Conservation (phyloP, 2,329 filamentous ascomycete species). For the Chaetomiaceae sp. region DNA sequence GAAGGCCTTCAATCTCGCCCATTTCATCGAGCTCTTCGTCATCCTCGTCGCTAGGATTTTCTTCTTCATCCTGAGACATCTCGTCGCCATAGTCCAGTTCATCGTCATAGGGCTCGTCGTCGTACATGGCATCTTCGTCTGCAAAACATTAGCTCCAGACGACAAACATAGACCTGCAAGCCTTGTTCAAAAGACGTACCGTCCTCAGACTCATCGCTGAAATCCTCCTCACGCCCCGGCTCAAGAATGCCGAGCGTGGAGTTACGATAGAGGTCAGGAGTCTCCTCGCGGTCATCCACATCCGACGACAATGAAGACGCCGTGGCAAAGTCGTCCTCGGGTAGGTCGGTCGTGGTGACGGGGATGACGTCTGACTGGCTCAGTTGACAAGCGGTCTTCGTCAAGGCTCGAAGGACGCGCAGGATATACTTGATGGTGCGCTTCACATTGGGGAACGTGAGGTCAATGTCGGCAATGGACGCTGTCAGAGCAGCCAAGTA, state of each 20-base stretch:
- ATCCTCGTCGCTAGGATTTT: slow-evolving; percentile 85
- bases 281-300: slow-evolving; percentile 81
- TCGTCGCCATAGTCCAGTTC: slow-evolving; percentile 89
- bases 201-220: slow-evolving; percentile 64
- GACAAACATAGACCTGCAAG: neutral
- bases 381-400: slow-evolving; percentile 77
- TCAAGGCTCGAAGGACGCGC: slow-evolving; percentile 79
- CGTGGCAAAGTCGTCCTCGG: slow-evolving; percentile 83
- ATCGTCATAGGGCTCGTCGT: slow-evolving; percentile 74
- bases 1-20: slow-evolving; percentile 74
- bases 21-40: slow-evolving; percentile 78
- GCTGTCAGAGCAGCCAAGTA: slow-evolving; percentile 83
- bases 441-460: slow-evolving; percentile 90
- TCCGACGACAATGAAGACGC: slow-evolving; percentile 88
- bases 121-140: slow-evolving; percentile 88
- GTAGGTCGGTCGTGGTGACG: slow-evolving; percentile 57
- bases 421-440: slow-evolving; percentile 95
- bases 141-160: slow-evolving; percentile 26
- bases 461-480: slow-evolving; percentile 90
- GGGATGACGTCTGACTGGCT: slow-evolving; percentile 76
- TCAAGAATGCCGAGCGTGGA: slow-evolving; percentile 94
- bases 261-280: slow-evolving; percentile 93
- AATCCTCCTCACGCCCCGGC: slow-evolving; percentile 71
- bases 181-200: slow-evolving; percentile 33
- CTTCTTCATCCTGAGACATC: slow-evolving; percentile 69